Conservation (phyloP, 177 flowering plant species). For the Vitis hybrid region DNA sequence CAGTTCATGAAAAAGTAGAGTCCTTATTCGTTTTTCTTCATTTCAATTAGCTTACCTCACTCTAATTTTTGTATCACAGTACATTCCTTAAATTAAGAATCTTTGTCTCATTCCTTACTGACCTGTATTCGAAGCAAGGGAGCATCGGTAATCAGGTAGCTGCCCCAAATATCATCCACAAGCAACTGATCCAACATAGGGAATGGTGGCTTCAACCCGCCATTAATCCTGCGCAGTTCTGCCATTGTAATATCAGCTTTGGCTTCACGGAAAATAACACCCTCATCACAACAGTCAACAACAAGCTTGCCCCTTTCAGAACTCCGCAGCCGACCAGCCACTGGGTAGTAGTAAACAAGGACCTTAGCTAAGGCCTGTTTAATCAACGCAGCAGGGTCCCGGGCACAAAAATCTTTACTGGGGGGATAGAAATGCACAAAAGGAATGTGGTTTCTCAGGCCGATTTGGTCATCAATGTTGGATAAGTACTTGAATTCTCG, state of each 20-base stretch:
- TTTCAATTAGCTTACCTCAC: too few species aligned
- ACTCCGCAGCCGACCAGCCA: slow-evolving; percentile 29
- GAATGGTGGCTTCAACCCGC: slow-evolving; percentile 24
- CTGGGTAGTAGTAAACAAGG: slow-evolving; percentile 27
- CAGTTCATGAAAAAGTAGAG: too few species aligned
- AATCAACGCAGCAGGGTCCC: slow-evolving; percentile 12
- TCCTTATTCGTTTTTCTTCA: too few species aligned
- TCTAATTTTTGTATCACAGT: too few species aligned
- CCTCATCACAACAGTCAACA: slow-evolving; percentile 30
- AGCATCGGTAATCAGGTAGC: slow-evolving; percentile 17
- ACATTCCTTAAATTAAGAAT: neutral
- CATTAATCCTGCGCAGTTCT: slow-evolving; percentile 4
- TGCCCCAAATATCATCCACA: slow-evolving; percentile 28
- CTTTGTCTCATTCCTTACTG: neutral
- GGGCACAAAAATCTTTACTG: neutral
- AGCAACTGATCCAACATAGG: slow-evolving; percentile 23
- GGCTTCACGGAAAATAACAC: slow-evolving; percentile 23
- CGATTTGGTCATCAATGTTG: slow-evolving; percentile 26
- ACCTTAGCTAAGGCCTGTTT: slow-evolving; percentile 21
- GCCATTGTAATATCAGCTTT: slow-evolving; percentile 16
- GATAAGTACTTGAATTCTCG: slow-evolving; percentile 27
- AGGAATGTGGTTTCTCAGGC: slow-evolving; percentile 31
- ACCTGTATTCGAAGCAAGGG: slow-evolving; percentile 34
- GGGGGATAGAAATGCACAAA: slow-evolving; percentile 24
- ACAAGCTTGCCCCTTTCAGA: slow-evolving; percentile 28